phyloP scores from a whole-genome alignment of 805 yeast species.

The Blastobotrys americana region DNA sequence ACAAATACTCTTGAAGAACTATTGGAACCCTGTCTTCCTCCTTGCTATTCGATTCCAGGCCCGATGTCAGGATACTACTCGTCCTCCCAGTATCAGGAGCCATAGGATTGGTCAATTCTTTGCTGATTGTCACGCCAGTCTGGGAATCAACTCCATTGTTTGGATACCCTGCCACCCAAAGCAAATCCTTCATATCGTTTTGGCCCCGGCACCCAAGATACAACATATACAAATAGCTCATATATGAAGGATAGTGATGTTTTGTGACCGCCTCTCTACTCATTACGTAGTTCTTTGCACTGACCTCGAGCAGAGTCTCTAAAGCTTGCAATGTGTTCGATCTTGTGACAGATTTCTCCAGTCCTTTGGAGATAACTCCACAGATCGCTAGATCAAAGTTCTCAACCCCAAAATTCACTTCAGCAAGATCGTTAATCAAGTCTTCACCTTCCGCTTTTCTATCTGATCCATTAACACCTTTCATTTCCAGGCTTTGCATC shows the following conservation, averaged over 20 bases:
- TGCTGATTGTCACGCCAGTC: background rate
- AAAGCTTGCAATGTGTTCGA: constrained; percentile 18
- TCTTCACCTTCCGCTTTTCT: background rate
- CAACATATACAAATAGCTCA: constrained; percentile 22
- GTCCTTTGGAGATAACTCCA: constrained; percentile 21
- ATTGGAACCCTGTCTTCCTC: constrained; percentile 16
- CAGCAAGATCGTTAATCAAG: constrained; percentile 9
- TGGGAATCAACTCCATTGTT: constrained; percentile 11
- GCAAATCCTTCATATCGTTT: constrained; percentile 18
- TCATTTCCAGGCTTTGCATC: constrained; percentile 7
- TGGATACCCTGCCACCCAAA: constrained; percentile 25
- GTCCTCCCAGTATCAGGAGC: no score
- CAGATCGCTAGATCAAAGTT: constrained; percentile 21
- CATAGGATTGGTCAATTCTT: no score
- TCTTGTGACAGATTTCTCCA: constrained; percentile 19
- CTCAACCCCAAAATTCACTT: constrained; percentile 16
- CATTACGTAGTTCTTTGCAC: constrained; percentile 19
- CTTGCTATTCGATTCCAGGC: constrained; percentile 1
- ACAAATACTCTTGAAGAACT: constrained; percentile 17
- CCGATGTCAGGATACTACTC: no score
- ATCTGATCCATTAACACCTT: no score
- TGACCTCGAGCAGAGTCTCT: constrained; percentile 22
- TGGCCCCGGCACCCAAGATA: constrained; percentile 21
- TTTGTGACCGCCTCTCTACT: constrained; percentile 5
- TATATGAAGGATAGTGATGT: constrained; percentile 13